Percentiles rank a stretch among this genome's conserved stretches.
Conservation (phyloP, 2,329 filamentous ascomycete genomes). For the Diaporthe citrichinensis region DNA sequence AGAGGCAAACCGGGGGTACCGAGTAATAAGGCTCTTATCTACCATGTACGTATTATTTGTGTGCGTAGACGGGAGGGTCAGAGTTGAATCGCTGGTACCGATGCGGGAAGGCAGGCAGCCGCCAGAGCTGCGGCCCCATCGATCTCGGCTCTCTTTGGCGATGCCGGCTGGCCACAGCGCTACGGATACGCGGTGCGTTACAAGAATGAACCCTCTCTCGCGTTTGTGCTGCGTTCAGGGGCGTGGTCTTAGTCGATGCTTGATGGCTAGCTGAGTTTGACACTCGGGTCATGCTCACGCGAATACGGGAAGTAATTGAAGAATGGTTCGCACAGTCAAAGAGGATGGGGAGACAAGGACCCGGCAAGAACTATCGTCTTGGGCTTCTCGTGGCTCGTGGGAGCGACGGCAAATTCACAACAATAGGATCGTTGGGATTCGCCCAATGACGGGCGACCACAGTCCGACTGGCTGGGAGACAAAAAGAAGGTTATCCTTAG, state of each 20-base stretch:
- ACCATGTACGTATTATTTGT: not conserved
- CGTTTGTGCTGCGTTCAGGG: not conserved
- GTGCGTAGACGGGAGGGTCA: constrained; percentile 1
- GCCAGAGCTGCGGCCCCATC: constrained; percentile 21
- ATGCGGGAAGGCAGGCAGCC: constrained; percentile 29
- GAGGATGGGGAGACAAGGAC: not conserved
- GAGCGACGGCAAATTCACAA: not conserved
- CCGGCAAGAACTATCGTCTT: constrained; percentile 11
- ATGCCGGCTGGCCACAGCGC: constrained; percentile 6
- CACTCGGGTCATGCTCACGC: constrained; percentile 18
- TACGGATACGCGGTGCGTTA: constrained; percentile 3
- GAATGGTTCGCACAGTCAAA: not conserved
- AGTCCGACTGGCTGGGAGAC: constrained; percentile 35
- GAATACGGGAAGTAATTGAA: not conserved
- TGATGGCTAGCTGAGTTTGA: not conserved
- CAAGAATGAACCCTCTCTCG: not conserved
- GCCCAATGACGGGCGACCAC: constrained; percentile 12
- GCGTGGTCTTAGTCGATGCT: not conserved
- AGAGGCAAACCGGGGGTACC: constrained; percentile 27
- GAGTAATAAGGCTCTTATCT: constrained; percentile 28
- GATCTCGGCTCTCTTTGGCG: constrained; percentile 14
- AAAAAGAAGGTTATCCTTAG: constrained; percentile 39
- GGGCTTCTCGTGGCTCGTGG: not conserved
- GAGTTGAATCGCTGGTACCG: constrained; percentile 31
- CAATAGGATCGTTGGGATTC: constrained; percentile 6